These are phyloP conservation scores for Psilocybe mexicana DNA, from an alignment of 1,284 basidiomycete species.

Conservation along the genomic window DNA sequence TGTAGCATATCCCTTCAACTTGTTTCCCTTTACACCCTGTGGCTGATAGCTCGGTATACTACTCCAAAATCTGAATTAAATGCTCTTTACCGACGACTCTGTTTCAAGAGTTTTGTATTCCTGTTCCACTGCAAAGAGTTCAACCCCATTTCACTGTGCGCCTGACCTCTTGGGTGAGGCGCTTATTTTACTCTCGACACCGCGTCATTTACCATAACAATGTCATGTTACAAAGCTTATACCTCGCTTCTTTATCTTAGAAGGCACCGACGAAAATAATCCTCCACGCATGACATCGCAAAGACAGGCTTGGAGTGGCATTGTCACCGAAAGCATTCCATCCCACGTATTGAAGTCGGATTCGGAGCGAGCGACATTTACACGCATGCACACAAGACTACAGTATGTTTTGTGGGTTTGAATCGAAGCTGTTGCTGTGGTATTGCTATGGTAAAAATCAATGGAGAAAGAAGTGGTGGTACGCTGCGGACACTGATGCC, in stretches of 20 bases:
- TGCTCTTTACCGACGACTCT: not conserved
- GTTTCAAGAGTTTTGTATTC: too few relatives aligned
- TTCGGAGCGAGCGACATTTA: too few relatives aligned
- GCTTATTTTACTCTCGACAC: not conserved
- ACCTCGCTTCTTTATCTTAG: too few relatives aligned
- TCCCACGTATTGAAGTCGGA: too few relatives aligned
- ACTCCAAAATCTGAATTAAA: not conserved
- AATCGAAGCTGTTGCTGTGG: not conserved
- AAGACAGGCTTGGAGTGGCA: too few relatives aligned
- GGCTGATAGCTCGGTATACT: not conserved
- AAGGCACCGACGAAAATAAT: too few relatives aligned
- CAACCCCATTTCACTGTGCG: too few relatives aligned
- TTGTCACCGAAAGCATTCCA: too few relatives aligned
- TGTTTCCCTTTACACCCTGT: not conserved
- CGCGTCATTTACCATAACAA: not conserved
- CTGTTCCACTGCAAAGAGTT: too few relatives aligned
- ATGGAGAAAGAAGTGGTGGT: not conserved
- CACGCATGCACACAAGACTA: not conserved
- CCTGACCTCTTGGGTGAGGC: not conserved
- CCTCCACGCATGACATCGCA: too few relatives aligned
- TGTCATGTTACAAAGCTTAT: not conserved
- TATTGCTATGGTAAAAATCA: not conserved
- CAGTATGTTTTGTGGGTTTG: not conserved
- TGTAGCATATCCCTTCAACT: slow-evolving; percentile 9
- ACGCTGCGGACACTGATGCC: not conserved